Conservation (phyloP, 352 stramenopile species). For the Thraustochytrium sp. region DNA sequence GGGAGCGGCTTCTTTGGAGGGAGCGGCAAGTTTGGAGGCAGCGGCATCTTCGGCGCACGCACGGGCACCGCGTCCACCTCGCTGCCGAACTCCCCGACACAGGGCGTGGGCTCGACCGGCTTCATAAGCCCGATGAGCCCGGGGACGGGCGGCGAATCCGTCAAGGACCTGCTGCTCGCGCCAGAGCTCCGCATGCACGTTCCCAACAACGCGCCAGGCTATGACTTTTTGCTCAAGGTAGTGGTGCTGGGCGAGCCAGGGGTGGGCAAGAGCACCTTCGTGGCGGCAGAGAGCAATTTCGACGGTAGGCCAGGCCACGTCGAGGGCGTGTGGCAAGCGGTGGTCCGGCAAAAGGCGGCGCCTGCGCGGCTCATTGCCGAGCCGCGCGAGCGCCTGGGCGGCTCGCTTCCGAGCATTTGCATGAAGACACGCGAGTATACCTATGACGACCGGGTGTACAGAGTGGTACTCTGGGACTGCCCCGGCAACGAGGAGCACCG, state of each 20-base stretch:
- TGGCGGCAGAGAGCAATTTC: background rate
- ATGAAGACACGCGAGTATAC: conserved; percentile 31
- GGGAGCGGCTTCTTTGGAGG: no score
- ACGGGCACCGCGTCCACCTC: no score
- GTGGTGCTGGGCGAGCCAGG: background rate
- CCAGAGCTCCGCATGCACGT: background rate
- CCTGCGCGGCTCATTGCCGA: background rate
- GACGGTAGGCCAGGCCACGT: background rate
- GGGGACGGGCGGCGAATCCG: no score
- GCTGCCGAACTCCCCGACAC: no score
- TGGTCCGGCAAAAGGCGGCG: background rate
- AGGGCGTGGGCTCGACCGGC: no score
- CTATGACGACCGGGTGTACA: background rate
- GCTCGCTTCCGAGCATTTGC: background rate
- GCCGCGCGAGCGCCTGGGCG: background rate
- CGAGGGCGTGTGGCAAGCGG: background rate
- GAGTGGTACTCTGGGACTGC: conserved; percentile 18
- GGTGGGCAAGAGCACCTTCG: conserved; percentile 4
- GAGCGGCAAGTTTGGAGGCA: no score
- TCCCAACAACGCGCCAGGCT: background rate
- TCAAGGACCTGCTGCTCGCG: no score
- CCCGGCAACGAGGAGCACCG: background rate
- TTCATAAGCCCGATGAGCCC: no score
- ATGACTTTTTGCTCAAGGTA: conserved; percentile 8
- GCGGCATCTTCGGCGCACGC: no score